Conservation (phyloP, 352 stramenopile species). For the Phytophthora europaea region DNA sequence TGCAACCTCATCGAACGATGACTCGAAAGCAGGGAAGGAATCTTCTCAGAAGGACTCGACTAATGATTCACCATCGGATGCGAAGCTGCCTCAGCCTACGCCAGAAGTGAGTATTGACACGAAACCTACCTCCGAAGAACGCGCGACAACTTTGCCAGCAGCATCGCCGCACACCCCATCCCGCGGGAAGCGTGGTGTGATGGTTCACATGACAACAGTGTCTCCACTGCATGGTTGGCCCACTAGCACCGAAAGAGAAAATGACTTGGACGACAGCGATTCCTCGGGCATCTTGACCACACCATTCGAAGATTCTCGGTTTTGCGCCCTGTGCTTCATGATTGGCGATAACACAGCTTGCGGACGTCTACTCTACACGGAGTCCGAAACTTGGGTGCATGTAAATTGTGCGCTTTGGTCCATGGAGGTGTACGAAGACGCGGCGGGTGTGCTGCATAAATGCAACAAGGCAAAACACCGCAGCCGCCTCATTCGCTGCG, state of each 20-base stretch:
- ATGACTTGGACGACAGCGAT: conserved; percentile 2
- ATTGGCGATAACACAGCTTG: conserved; percentile 78
- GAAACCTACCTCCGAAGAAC: conserved; percentile 1
- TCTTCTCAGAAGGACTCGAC: not conserved
- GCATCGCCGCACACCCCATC: not conserved
- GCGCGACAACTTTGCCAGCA: not conserved
- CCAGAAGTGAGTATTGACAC: conserved; percentile 2
- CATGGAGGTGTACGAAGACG: conserved; percentile 92
- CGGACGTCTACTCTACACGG: conserved; percentile 84
- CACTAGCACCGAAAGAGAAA: not conserved
- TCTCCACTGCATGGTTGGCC: conserved; percentile 59
- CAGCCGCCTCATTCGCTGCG: conserved; percentile 91
- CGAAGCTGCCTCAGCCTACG: not conserved
- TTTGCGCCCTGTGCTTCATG: conserved; percentile 86
- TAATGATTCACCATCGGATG: not conserved
- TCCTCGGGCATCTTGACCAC: not conserved
- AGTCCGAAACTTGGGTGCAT: conserved; percentile 92
- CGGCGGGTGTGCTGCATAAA: conserved; percentile 73
- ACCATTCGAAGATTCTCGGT: conserved; percentile 70
- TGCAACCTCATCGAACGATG: conserved; percentile 1
- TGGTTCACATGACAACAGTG: conserved; percentile 51
- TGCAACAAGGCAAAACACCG: conserved; percentile 92
- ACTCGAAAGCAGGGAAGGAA: conserved; percentile 4
- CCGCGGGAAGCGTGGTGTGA: not conserved
- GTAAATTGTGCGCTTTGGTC: conserved; percentile 95